Evolutionary conservation across 495 filamentous ascomycete genomes (phyloP), one percentile per base, ranked within the genome.

Genomic region (Hypomontagnella monticulosa): DNA sequence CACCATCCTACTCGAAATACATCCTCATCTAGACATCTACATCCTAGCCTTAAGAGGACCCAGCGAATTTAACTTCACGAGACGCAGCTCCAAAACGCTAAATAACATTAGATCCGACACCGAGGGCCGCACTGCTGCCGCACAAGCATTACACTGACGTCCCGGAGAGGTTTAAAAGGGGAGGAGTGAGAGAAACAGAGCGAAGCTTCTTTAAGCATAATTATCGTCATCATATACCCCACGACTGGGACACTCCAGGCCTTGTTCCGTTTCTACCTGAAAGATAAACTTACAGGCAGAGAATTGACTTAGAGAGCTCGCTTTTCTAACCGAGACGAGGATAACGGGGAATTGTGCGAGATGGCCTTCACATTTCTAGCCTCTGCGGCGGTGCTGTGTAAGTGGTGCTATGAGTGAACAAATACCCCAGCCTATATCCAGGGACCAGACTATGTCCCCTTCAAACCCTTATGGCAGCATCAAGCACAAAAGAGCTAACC

Each of bases 331-430:
- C 7, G 27, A n/a, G n/a, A n/a, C n/a, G n/a, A n/a, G n/a, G n/a
- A n/a, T n/a, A n/a, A n/a, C n/a, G n/a, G 10, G 2, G 1, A 11
- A 43, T 43, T 38, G 36, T 27, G 11, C 47, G 41, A 58, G 20
- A 65, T 65, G 61, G 34, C 20, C 10, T 16, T 16, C 8, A 50
- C 48, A 18, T 37, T 46, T 11, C 38, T 69, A 10, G 14, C 51
- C 16, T 50, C 51, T 3, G 57, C 58, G 65, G 65, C 48, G 23
- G 23, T 27, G 12, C 34, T 73, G 37, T 61, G 71, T 73, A 69
- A 69, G 71, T 71, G 4, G 14, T n/a, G 1, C 23, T 27, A 6
- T 6, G 2, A 27, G 6, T 6, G 23, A 27, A 27, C 3, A 27
- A n/a, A n/a, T n/a, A n/a, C n/a, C n/a, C n/a, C n/a, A n/a, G n/a